Conservation (phyloP, 1,284 basidiomycete species). For the Mycena sp. region DNA sequence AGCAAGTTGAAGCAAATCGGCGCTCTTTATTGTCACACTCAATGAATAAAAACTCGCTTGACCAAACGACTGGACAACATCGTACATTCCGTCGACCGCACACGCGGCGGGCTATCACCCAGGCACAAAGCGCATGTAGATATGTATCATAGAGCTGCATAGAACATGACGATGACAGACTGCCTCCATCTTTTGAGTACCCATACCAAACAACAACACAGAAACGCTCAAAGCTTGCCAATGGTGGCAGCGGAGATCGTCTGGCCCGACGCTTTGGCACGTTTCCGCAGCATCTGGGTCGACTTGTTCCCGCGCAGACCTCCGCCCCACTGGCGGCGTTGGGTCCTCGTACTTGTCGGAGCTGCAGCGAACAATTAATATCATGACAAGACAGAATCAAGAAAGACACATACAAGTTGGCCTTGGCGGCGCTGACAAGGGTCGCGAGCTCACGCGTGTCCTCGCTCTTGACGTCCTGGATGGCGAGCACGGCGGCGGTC, state of each 20-base stretch:
- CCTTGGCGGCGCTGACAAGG: conserved; percentile 93
- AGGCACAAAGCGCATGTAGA: no score
- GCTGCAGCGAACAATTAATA: conserved; percentile 50
- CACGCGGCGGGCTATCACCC: no score
- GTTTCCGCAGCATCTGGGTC: conserved; percentile 91
- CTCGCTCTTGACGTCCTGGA: conserved; percentile 96
- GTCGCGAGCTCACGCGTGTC: conserved; percentile 94
- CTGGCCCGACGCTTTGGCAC: conserved; percentile 90
- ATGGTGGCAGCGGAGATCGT: conserved; percentile 62
- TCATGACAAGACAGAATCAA: neutral
- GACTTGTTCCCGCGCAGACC: conserved; percentile 95
- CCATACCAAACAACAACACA: no score
- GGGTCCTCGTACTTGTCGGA: conserved; percentile 96
- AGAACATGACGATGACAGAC: no score
- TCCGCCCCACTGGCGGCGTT: conserved; percentile 95
- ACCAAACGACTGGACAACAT: no score
- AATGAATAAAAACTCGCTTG: no score
- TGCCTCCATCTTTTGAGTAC: no score
- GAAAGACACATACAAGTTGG: conserved; percentile 82
- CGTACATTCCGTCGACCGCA: no score
- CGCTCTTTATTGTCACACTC: no score
- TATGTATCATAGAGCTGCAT: no score
- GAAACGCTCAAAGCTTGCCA: conserved; percentile 63
- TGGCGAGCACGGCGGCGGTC: conserved; percentile 90
- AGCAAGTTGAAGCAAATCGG: no score